A percentile compares a stretch with the other conserved stretches of the same genome.
Conservation (phyloP, 352 stramenopile species). For the Phytopythium sindhum region DNA sequence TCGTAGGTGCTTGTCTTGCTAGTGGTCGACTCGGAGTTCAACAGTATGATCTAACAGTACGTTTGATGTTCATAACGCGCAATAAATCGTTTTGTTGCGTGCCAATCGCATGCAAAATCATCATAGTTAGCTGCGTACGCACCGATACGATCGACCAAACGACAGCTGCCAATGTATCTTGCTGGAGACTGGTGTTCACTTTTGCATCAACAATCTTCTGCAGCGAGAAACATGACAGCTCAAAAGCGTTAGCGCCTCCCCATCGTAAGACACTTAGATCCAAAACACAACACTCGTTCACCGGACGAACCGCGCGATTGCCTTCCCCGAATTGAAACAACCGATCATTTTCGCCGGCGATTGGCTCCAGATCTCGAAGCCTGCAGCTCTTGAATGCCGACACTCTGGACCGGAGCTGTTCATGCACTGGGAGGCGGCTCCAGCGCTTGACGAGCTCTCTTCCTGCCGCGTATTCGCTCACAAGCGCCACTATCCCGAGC, state of each 20-base stretch:
- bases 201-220: neutral
- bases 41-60: neutral
- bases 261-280: neutral
- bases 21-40: neutral
- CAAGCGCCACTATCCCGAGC: conserved; percentile 25
- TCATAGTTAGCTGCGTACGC: neutral
- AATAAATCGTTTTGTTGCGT: neutral
- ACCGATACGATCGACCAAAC: neutral
- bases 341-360: conserved; percentile 27
- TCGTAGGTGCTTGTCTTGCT: neutral
- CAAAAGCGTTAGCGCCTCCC: neutral
- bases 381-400: conserved; percentile 13
- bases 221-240: neutral
- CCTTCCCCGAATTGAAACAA: conserved; percentile 17
- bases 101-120: neutral
- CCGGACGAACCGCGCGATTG: too few species aligned
- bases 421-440: conserved; percentile 20
- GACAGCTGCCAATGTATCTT: neutral
- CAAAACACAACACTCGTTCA: neutral
- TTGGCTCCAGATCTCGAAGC: conserved; percentile 12
- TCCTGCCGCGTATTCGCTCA: conserved; percentile 27
- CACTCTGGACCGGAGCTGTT: conserved; percentile 19
- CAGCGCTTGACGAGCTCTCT: conserved; percentile 22
- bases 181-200: neutral
- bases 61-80: neutral